Conservation (phyloP, 176 grass and related monocot species). For the Carex pumila region DNA sequence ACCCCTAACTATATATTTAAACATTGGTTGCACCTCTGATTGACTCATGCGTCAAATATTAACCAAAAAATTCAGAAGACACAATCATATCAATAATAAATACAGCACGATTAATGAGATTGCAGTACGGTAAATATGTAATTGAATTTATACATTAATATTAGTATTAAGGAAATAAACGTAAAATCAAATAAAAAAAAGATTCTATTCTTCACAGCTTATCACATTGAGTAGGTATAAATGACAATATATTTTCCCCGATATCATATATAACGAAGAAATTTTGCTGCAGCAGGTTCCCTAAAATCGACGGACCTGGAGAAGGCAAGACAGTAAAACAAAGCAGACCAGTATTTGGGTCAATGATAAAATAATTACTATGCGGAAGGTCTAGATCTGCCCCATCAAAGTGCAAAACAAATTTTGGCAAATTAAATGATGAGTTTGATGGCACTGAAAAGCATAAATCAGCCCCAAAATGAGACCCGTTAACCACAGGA, state of each 20-base stretch:
- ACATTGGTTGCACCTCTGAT: too few species aligned
- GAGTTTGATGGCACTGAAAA: constrained; percentile 18
- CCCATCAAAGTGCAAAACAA: constrained; percentile 55
- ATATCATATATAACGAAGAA: constrained; percentile 66
- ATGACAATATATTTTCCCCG: constrained; percentile 28
- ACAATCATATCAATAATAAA: too few species aligned
- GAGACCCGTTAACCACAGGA: constrained; percentile 23
- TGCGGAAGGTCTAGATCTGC: constrained; percentile 43
- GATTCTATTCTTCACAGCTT: constrained; percentile 25
- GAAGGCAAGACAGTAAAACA: constrained; percentile 46
- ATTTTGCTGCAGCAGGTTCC: constrained; percentile 77
- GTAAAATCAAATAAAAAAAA: not conserved
- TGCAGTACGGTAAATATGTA: too few species aligned
- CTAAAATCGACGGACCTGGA: constrained; percentile 33
- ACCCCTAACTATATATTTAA: too few species aligned
- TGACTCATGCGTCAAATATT: too few species aligned
- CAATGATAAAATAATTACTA: constrained; percentile 57
- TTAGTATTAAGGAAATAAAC: not conserved
- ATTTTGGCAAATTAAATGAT: constrained; percentile 42
- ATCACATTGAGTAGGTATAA: constrained; percentile 41
- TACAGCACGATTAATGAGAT: too few species aligned
- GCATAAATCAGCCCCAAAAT: constrained; percentile 48
- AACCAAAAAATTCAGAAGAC: too few species aligned
- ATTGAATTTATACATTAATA: not conserved
- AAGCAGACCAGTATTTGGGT: constrained; percentile 29